Conservation (phyloP, 1,284 basidiomycete species). For the Apiotrichum mycotoxinovorans region DNA sequence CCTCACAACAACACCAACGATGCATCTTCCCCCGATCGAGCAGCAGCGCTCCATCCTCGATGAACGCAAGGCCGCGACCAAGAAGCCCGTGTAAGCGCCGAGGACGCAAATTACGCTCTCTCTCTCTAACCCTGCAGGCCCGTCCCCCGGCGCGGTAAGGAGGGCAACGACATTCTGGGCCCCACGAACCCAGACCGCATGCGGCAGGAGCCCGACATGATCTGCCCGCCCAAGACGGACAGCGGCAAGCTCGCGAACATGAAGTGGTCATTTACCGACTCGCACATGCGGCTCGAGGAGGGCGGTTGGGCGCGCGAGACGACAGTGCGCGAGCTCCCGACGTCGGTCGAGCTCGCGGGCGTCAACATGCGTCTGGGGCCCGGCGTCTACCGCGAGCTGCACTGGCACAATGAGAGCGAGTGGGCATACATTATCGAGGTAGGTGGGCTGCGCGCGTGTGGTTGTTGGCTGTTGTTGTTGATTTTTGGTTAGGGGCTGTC, state of each 20-base stretch:
- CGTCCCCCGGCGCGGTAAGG: conserved; percentile 50
- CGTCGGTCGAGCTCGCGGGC: conserved; percentile 61
- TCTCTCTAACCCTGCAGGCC: conserved; percentile 6
- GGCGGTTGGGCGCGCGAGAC: conserved; percentile 62
- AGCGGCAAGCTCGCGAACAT: conserved; percentile 61
- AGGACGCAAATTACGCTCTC: too few relatives aligned
- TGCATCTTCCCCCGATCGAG: conserved; percentile 4
- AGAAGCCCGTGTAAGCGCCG: not conserved
- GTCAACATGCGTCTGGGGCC: conserved; percentile 67
- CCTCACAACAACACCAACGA: too few relatives aligned
- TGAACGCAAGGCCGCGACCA: conserved; percentile 3
- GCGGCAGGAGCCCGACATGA: conserved; percentile 56
- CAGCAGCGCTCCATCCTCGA: conserved; percentile 11
- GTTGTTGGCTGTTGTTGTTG: conserved; percentile 40
- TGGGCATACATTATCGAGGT: conserved; percentile 38
- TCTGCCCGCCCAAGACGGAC: conserved; percentile 66
- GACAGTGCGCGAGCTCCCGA: conserved; percentile 59
- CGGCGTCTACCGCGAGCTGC: conserved; percentile 63
- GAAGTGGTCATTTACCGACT: conserved; percentile 68
- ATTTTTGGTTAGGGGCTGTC: too few relatives aligned
- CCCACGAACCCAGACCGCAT: conserved; percentile 58
- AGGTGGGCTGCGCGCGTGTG: not conserved
- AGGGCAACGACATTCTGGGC: conserved; percentile 59
- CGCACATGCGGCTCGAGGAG: conserved; percentile 64
- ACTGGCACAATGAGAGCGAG: conserved; percentile 69